Evolutionary conservation across 495 filamentous ascomycete genomes (phyloP).

Genomic region (Friedmanniomyces simplex): DNA sequence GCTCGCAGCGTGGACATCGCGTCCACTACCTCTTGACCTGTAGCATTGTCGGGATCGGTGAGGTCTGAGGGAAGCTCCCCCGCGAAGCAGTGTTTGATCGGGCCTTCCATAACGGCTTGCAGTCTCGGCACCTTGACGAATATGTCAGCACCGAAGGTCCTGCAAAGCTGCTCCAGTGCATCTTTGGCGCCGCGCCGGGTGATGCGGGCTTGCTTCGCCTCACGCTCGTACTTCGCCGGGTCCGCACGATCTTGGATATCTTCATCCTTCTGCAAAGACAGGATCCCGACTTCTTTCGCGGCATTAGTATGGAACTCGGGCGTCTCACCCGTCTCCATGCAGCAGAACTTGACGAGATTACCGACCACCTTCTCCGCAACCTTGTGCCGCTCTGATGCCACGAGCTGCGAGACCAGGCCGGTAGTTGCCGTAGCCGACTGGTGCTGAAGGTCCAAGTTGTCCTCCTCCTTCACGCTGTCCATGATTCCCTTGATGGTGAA

Average conservation of each 20-base stretch:
- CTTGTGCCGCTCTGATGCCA: slow-evolving; percentile 58
- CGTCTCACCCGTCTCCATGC: slow-evolving; percentile 92
- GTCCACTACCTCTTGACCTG: slow-evolving; percentile 89
- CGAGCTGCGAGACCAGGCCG: slow-evolving; percentile 74
- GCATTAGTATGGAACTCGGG: slow-evolving; percentile 82
- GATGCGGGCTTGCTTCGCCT: slow-evolving; percentile 76
- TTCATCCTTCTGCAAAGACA: slow-evolving; percentile 93
- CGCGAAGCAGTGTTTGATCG: slow-evolving; percentile 65
- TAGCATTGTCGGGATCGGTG: slow-evolving; percentile 51
- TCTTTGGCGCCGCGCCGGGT: slow-evolving; percentile 89
- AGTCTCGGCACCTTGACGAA: slow-evolving; percentile 74
- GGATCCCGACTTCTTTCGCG: slow-evolving; percentile 59
- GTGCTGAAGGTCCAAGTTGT: slow-evolving; percentile 79
- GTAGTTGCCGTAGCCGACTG: slow-evolving; percentile 79
- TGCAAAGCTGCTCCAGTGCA: slow-evolving; percentile 76
- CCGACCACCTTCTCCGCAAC: slow-evolving; percentile 88
- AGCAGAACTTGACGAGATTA: slow-evolving; percentile 93
- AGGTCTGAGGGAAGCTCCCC: slow-evolving; percentile 59
- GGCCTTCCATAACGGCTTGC: slow-evolving; percentile 63
- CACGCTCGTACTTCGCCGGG: slow-evolving; percentile 74
- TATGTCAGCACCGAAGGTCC: slow-evolving; percentile 64
- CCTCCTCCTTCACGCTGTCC: slow-evolving; percentile 94
- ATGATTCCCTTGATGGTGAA: slow-evolving; percentile 89
- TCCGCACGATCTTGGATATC: slow-evolving; percentile 87
- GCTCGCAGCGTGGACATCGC: slow-evolving; percentile 85